Base-by-base conservation (phyloP, 1,284 basidiomycete species). In the Termitomyces sp. region DNA sequence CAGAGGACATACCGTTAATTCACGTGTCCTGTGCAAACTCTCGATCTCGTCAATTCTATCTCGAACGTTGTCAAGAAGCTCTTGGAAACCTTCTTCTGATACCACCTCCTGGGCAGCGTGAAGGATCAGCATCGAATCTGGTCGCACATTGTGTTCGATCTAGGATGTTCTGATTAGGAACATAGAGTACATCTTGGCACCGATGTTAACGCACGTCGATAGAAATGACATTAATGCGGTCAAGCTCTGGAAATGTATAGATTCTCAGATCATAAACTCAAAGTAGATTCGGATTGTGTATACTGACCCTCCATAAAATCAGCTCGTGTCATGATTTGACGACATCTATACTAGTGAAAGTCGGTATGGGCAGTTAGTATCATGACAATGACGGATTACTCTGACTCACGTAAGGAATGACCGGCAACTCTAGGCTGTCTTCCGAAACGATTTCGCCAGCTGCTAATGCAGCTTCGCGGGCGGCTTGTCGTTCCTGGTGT, bases 291-390 rank as follows among this genome's bases (percentile, higher is more conserved):
- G 16, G 11, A 46, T 19, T 13, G 10, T n/a, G 18, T 45, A 34
- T 11, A 42, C 28, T 18, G 46, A 86, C 82, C 80, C 66, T 88
- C 86, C 56, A 93, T 69, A 64, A 89, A 93, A 67, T 92, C 91
- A 2, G 88, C 73, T 28, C 90, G 73, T 0, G 89, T 92, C 90
- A 91, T 92, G 48, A 93, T 84, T 64, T 87, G 81, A 34, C 83
- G 72, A 64, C 83, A 86, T 61, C 73, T 73, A 71, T 80, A 80
- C 83, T 85, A 52, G 31, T 16, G 18, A 38, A 28, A 41, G 30
- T 35, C 38, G 57, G 56, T 39, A 59, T 47, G 30, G 49, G 42
- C 14, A 49, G 38, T 31, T 47, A 30, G 24, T 1, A 39, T 14
- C 10, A 21, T 18, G 40, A 33, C 38, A 16, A 48, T 33, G 24